Evolutionary conservation across 495 filamentous ascomycete species (phyloP).

Genomic region (Astrothelium subdiscretum): DNA sequence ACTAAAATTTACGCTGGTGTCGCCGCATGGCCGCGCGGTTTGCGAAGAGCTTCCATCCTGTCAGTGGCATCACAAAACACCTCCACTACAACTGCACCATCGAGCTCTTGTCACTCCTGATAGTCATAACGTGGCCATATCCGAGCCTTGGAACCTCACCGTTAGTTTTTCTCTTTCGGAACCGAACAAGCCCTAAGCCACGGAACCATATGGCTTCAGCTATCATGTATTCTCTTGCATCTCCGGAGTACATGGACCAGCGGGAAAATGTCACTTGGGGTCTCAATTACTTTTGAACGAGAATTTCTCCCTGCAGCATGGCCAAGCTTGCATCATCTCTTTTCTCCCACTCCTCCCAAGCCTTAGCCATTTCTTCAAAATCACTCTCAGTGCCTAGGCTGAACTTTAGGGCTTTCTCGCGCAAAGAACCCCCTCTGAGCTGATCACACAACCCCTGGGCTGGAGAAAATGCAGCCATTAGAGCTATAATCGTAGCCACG

Average conservation of each 20-base stretch:
- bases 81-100: too few species aligned
- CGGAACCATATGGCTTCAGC: not conserved
- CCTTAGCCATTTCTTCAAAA: constrained; percentile 32
- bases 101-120: too few species aligned
- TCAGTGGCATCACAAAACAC: too few species aligned
- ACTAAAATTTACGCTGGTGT: too few species aligned
- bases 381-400: constrained; percentile 27
- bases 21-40: too few species aligned
- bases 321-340: constrained; percentile 27
- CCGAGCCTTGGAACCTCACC: too few species aligned
- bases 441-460: constrained; percentile 24
- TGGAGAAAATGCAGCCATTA: constrained; percentile 3
- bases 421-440: constrained; percentile 21
- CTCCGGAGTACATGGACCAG: not conserved
- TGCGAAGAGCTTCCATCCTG: too few species aligned
- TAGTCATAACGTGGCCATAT: too few species aligned
- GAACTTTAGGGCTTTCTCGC: constrained; percentile 24
- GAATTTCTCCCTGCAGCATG: constrained; percentile 33
- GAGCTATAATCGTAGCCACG: constrained; percentile 6
- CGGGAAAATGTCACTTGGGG: not conserved
- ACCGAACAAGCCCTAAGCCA: too few species aligned
- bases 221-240: not conserved
- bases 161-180: too few species aligned
- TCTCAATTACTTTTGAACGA: constrained; percentile 31
- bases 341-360: constrained; percentile 32